Percentiles rank a stretch among this genome's conserved stretches.
Evolutionary conservation across 2,329 filamentous ascomycete genomes (phyloP).

Genomic region (Phialemonium atrogriseum): DNA sequence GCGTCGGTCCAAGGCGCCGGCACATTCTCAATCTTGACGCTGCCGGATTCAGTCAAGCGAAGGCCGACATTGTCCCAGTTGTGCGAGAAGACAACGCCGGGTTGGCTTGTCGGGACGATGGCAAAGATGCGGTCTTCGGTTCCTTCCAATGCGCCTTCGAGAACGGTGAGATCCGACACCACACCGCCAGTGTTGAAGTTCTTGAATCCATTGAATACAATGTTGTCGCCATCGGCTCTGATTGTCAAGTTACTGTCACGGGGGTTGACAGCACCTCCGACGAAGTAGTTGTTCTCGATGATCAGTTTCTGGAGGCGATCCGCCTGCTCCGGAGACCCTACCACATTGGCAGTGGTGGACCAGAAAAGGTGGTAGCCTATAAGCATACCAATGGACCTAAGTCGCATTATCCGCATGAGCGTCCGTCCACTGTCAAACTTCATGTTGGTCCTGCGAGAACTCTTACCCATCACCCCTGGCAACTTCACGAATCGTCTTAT

Average conservation of each 20-base stretch:
- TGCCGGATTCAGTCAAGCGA: constrained; percentile 55
- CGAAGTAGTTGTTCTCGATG: constrained; percentile 55
- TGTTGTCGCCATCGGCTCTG: constrained; percentile 40
- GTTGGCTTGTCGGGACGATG: constrained; percentile 47
- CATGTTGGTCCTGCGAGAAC: not conserved
- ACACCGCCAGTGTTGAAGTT: constrained; percentile 62
- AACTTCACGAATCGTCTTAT: constrained; percentile 52
- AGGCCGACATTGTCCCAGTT: constrained; percentile 61
- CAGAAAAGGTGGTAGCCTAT: constrained; percentile 58
- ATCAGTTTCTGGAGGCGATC: constrained; percentile 49
- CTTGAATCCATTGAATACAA: constrained; percentile 55
- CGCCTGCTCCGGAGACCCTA: constrained; percentile 51
- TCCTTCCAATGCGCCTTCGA: constrained; percentile 53
- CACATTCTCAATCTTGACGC: constrained; percentile 51
- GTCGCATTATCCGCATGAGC: not conserved
- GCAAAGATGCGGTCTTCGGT: constrained; percentile 56
- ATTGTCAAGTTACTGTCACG: constrained; percentile 54
- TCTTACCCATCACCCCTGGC: constrained; percentile 52
- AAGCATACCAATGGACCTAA: constrained; percentile 54
- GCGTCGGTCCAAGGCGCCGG: constrained; percentile 51
- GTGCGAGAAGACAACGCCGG: constrained; percentile 47
- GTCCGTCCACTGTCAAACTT: no score
- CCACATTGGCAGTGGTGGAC: constrained; percentile 51
- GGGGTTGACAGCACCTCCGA: constrained; percentile 59
- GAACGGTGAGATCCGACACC: constrained; percentile 55